Base-by-base conservation (phyloP, 805 yeast genomes). In the Suhomyces canberraensis region DNA sequence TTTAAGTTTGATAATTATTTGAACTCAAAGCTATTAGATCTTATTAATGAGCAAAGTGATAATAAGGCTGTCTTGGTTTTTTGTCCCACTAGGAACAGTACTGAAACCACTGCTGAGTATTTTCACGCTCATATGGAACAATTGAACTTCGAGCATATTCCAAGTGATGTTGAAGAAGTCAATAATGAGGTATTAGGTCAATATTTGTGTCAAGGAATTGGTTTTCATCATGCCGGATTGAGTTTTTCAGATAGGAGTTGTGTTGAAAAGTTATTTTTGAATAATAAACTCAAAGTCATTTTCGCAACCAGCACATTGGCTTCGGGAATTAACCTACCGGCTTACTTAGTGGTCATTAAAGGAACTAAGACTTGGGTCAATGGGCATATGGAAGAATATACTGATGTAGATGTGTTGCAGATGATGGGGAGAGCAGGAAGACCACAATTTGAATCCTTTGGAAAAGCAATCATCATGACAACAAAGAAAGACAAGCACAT, bases 251-350 rank as follows among this genome's bases (percentile, higher is more conserved):
- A 79, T 47, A 55, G 83, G 33, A 52, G 44, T 11, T 37, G 56
- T 1, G 64, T 78, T 2, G 84, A 79, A 47, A 52, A 54, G 15
- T 48, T 56, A 11, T 79, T 76, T 40, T 51, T 66, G 4, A 48
- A 52, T 4, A 79, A 79, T 0, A 47, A 53, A 3, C 51, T 74
- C 5, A 62, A 59, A 39, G 55, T 75, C 11, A 46, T 79, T 19
- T 78, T 81, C 31, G 73, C 76, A 1, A 79, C 84, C 0, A 75
- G 83, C 1, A 78, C 84, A 0, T 56, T 79, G 39, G 79, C 84
- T 0, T 72, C 76, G 39, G 84, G 84, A 15, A 78, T 78, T 4
- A 78, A 78, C 45, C 54, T 79, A 17, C 84, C 84, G 4, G 81
- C 83, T 0, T 78, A 72, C 48, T 54, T 77, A 39, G 84, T 78